These are phyloP conservation scores for Schizochytrium sp. DNA, from an alignment of 108 stramenopile genomes.

Conservation along the genomic window DNA sequence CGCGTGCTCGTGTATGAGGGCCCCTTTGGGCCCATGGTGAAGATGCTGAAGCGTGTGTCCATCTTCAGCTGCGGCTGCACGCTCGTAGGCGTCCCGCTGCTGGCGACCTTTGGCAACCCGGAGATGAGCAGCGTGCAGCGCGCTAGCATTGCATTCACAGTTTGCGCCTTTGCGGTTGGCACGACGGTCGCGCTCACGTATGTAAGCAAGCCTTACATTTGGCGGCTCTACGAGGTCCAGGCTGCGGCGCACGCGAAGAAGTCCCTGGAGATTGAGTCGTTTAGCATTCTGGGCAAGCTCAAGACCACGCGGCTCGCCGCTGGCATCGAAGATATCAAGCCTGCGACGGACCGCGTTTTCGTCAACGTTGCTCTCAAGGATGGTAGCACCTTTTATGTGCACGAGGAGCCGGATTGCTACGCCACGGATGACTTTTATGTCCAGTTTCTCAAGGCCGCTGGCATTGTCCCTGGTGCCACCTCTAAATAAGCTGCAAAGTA, in stretches of 20 bases:
- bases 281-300: background rate
- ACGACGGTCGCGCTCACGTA: background rate
- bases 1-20: slow-evolving; percentile 11
- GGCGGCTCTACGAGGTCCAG: background rate
- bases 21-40: background rate
- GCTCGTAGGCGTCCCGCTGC: background rate
- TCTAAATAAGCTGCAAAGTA: background rate
- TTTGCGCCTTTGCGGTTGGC: background rate
- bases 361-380: background rate
- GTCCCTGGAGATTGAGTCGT: background rate
- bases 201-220: slow-evolving; percentile 3
- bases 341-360: background rate
- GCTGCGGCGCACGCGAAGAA: background rate
- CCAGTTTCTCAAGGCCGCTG: background rate
- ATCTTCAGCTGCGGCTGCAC: slow-evolving; percentile 9
- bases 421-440: slow-evolving; percentile 3
- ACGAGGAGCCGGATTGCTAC: slow-evolving; percentile 12
- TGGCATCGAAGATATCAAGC: background rate
- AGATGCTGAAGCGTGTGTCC: slow-evolving; percentile 1
- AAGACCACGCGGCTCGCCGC: background rate
- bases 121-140: slow-evolving; percentile 10
- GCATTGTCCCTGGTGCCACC: background rate
- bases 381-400: background rate
- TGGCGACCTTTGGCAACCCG: background rate
- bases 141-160: background rate